phyloP scores from a whole-genome alignment of 2,329 filamentous ascomycete species.

The Nemania diffusa region DNA sequence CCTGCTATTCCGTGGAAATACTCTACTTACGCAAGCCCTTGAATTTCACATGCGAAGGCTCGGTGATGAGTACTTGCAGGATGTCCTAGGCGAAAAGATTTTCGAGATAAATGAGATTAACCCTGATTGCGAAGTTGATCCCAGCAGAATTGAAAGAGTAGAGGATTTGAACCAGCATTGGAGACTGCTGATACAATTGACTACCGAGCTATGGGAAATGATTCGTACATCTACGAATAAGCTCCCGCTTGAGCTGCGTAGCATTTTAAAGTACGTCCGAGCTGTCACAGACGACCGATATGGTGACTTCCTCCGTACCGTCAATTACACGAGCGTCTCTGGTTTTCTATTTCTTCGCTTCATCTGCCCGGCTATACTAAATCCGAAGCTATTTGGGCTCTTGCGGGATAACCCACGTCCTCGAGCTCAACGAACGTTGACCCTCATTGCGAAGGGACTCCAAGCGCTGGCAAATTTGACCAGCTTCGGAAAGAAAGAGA shows the following conservation, averaged over 20 bases:
- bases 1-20: constrained; percentile 93
- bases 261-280: constrained; percentile 89
- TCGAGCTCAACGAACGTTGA: constrained; percentile 86
- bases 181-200: constrained; percentile 78
- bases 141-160: constrained; percentile 73
- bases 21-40: constrained; percentile 89
- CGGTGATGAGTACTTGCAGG: constrained; percentile 91
- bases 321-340: constrained; percentile 92
- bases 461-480: constrained; percentile 92
- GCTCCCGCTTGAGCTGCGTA: constrained; percentile 82
- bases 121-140: constrained; percentile 94
- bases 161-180: constrained; percentile 87
- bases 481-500: constrained; percentile 91
- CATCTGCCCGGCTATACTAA: constrained; percentile 95
- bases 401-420: constrained; percentile 83
- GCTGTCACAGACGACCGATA: constrained; percentile 95
- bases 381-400: constrained; percentile 91
- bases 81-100: constrained; percentile 86
- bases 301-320: constrained; percentile 88
- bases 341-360: constrained; percentile 95
- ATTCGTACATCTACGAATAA: constrained; percentile 79
- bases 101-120: constrained; percentile 90
- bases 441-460: constrained; percentile 89
- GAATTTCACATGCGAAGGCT: constrained; percentile 96
- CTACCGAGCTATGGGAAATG: constrained; percentile 84